Conservation (phyloP, 345 rosid species). For the Toxicodendron radicans region DNA sequence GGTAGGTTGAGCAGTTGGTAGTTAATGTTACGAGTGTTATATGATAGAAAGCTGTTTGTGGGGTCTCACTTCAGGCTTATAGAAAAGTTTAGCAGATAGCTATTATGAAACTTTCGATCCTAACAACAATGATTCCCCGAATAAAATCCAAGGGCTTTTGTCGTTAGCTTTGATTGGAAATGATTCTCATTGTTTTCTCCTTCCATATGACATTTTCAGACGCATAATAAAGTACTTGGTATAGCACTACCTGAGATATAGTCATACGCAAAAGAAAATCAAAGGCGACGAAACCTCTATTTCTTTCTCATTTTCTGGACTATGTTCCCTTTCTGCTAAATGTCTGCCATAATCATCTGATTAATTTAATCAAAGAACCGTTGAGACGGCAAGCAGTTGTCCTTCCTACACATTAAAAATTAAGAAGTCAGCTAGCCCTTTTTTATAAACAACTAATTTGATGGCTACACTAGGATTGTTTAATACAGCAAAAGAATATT, state of each 20-base stretch:
- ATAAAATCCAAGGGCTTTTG: conserved; percentile 21
- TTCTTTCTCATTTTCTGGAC: conserved; percentile 16
- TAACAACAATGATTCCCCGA: conserved; percentile 2
- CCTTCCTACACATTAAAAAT: conserved; percentile 13
- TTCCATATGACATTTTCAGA: background rate
- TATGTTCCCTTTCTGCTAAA: conserved; percentile 19
- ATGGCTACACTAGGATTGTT: conserved; percentile 14
- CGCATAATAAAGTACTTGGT: background rate
- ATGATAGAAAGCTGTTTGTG: conserved; percentile 12
- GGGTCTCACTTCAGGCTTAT: conserved; percentile 12
- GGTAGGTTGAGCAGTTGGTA: background rate
- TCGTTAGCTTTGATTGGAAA: conserved; percentile 32
- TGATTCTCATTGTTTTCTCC: conserved; percentile 15
- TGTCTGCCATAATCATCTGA: conserved; percentile 24
- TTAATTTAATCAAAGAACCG: conserved; percentile 18
- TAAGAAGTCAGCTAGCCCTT: conserved; percentile 21
- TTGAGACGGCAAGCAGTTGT: conserved; percentile 35
- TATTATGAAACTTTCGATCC: conserved; percentile 23
- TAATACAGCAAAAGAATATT: background rate
- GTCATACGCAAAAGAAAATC: conserved; percentile 7
- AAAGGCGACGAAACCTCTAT: conserved; percentile 12
- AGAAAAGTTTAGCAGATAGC: conserved; percentile 25
- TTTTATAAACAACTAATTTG: conserved; percentile 13
- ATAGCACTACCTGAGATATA: background rate
- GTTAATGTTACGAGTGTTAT: conserved; percentile 5